A percentile compares a stretch with the other conserved stretches of the same genome.
These are phyloP conservation scores for Cucumis hystrix DNA, from an alignment of 306 rosid genomes.

Conservation along the genomic window DNA sequence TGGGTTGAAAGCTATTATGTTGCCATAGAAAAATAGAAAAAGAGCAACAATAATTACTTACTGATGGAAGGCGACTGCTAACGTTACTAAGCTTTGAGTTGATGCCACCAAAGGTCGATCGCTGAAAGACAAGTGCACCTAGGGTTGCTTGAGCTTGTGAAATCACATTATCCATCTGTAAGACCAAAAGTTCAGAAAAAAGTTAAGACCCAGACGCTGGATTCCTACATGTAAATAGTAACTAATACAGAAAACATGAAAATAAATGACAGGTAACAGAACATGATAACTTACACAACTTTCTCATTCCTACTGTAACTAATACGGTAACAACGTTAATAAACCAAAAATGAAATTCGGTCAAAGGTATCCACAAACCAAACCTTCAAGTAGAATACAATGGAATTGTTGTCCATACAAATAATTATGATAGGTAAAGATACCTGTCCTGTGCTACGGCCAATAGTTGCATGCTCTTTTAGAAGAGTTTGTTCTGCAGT, in stretches of 20 bases:
- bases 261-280: background rate
- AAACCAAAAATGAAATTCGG: background rate
- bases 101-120: slow-evolving; percentile 90
- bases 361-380: background rate
- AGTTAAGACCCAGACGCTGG: background rate
- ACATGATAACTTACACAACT: background rate
- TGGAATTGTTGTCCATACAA: background rate
- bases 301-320: background rate
- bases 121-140: slow-evolving; percentile 77
- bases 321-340: background rate
- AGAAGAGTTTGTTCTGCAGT: slow-evolving; percentile 60
- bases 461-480: slow-evolving; percentile 68
- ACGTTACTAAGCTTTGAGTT: slow-evolving; percentile 88
- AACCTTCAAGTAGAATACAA: background rate
- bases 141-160: slow-evolving; percentile 97
- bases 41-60: slow-evolving; percentile 18
- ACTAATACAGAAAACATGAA: too few species aligned
- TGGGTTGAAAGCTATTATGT: background rate
- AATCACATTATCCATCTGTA: slow-evolving; percentile 74
- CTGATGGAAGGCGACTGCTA: slow-evolving; percentile 91
- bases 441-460: slow-evolving; percentile 93
- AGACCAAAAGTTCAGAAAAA: background rate
- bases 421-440: background rate
- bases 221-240: background rate
- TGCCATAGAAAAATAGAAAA: background rate